Evolutionary conservation across 768 basidiomycete genomes (phyloP), one percentile per base, ranked within the genome.

Genomic region (Pleurotus ostreatus): DNA sequence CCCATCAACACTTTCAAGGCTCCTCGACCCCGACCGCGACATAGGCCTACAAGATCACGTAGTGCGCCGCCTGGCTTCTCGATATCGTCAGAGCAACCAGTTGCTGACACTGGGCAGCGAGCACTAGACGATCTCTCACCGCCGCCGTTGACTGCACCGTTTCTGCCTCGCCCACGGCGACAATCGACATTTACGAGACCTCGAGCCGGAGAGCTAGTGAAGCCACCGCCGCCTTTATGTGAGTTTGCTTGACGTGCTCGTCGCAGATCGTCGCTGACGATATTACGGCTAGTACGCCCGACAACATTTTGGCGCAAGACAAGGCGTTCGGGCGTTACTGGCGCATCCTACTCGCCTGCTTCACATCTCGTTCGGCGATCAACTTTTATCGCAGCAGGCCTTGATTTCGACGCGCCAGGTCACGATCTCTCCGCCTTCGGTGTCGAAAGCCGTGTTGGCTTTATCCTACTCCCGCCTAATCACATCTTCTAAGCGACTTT

Each of bases 261-360:
- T 57, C 5, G 6, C 16, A 1, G 30, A 51, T n/a, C 8, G 49
- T 8, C 11, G 26, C 53, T 57, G 34, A 46, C 23, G 54, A 12
- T 16, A 37, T 4, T 23, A 39, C 40, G 38, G 46, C 12, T 59
- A 91, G 89, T 89, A 37, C 86, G 89, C n/a, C 89, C 89, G 0
- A 88, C 82, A 5, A 87, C 89, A 0, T 90, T 92, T 66, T 92
- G 89, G 89, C 78, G 87, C 30, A 84, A 83, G 60, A 89, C 86
- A 1, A 78, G 72, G 26, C 81, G 84, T 12, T 88, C 87, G 16
- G 89, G 88, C 13, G 86, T 91, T 1, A 78, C 86, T 46, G 79
- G 76, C 3, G 80, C 86, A 5, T 84, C 81, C 0, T 90, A 88
- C 65, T 88, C 89, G 5, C 89, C 89, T 0, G 79, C 87, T 0